Base-by-base conservation (phyloP, 2,329 filamentous ascomycete species). In the Colletotrichum tabaci region DNA sequence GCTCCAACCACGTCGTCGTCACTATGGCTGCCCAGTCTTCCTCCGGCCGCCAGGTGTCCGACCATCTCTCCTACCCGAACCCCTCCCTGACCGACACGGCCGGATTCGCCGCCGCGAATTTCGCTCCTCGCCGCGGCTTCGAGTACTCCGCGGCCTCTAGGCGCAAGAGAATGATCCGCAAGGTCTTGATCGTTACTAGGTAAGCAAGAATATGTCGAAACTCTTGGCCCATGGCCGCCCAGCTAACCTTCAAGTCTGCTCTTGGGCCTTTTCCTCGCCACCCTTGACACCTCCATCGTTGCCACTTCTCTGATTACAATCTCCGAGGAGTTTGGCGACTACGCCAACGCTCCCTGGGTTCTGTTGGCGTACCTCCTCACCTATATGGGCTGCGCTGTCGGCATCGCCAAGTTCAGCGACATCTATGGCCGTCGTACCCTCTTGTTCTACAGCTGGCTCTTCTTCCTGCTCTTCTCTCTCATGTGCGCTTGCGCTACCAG, bases 261-360 rank as follows among this genome's bases (percentile, higher is more conserved):
- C 12, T 74, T 85, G 3, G 87, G 88, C 3, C 82, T 90, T 2
- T 82, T 90, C 18, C 88, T 90, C 74, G 88, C 88, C 4, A 88
- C 85, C 35, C 81, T 90, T 49, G 88, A 90, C 71, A 87, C 87
- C 1, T 89, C 87, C 0, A 89, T 90, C 66, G 86, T 89, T 18
- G 88, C 87, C 16, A 90, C 88, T 0, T 88, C 88, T 2, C 81
- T 90, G 0, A 83, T 89, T n/a, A 86, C 86, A 23, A 88, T 90
- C 66, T 88, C 87, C 4, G 80, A 84, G 49, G 85, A 89, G 60
- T 80, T 89, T 18, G 75, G 83, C 10, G 84, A 89, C 74, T 87
- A 87, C 73, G 80, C 84, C 60, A 84, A 87, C 71, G 84, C 85
- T 3, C 84, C 87, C 38, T 90, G 88, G 88, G 84, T 89, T 44